Evolutionary conservation across 2,329 filamentous ascomycete species (phyloP).

Genomic region (Sclerotinia minor): DNA sequence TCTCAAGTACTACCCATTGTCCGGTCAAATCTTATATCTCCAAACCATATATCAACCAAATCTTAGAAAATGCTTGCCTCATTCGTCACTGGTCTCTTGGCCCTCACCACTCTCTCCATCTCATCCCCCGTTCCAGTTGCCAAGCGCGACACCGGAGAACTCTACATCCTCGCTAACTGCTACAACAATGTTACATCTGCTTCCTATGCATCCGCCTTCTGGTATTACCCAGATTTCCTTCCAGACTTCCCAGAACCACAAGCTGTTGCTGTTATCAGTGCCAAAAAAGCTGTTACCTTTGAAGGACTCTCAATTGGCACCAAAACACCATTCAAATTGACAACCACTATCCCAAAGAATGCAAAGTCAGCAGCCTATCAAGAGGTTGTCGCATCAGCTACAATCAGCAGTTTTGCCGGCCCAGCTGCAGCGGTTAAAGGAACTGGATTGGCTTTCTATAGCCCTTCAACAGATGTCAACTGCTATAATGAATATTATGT

Average conservation of each 20-base stretch:
- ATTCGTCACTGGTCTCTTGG: slow-evolving; percentile 12
- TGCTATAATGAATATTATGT: slow-evolving; percentile 16
- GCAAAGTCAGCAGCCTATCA: neutral
- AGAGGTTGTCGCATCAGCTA: slow-evolving; percentile 13
- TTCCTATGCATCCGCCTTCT: slow-evolving; percentile 20
- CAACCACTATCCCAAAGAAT: neutral
- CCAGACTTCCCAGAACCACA: slow-evolving; percentile 14
- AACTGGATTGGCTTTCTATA: slow-evolving; percentile 11
- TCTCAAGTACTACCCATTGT: neutral
- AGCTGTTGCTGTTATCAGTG: slow-evolving; percentile 11
- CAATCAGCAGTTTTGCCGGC: slow-evolving; percentile 14
- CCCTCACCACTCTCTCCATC: slow-evolving; percentile 1
- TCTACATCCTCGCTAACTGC: slow-evolving; percentile 22
- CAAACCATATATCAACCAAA: neutral
- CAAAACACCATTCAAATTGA: neutral
- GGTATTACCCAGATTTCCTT: slow-evolving; percentile 23
- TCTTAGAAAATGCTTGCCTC: slow-evolving; percentile 4
- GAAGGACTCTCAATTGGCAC: neutral
- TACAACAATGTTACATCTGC: slow-evolving; percentile 16
- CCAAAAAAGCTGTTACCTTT: slow-evolving; percentile 10
- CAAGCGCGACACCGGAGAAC: slow-evolving; percentile 20
- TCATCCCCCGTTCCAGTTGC: slow-evolving; percentile 6
- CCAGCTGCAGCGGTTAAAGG: slow-evolving; percentile 4
- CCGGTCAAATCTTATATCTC: neutral
- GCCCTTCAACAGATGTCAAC: slow-evolving; percentile 7